These are phyloP conservation scores for Kwoniella europaea DNA, from an alignment of 768 basidiomycete species.

Conservation along the genomic window DNA sequence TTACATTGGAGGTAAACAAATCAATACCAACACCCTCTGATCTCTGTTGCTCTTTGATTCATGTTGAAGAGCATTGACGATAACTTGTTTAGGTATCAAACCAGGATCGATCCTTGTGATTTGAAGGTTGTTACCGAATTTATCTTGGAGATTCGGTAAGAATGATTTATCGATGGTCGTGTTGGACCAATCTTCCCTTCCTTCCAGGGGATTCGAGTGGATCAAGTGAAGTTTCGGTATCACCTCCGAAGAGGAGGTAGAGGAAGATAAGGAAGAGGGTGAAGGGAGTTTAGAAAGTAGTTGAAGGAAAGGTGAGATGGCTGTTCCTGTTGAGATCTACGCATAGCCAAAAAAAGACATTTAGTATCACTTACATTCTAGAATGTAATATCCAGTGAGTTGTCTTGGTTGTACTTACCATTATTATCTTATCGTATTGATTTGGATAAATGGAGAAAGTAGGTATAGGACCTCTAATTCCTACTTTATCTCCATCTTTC, in stretches of 20 bases:
- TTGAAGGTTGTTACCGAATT: conserved; percentile 20
- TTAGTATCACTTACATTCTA: not conserved
- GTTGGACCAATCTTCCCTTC: conserved; percentile 34
- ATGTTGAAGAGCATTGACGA: conserved; percentile 11
- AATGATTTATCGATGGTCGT: not conserved
- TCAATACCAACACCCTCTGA: conserved; percentile 35
- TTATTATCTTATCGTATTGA: conserved; percentile 49
- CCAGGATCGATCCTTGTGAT: conserved; percentile 28
- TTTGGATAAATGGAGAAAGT: conserved; percentile 43
- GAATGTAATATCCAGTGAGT: not conserved
- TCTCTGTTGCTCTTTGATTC: conserved; percentile 6
- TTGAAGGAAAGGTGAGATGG: conserved; percentile 55
- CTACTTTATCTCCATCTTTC: conserved; percentile 42
- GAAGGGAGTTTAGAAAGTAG: conserved; percentile 47
- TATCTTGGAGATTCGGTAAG: conserved; percentile 32
- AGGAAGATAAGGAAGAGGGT: conserved; percentile 8
- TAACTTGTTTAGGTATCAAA: conserved; percentile 3
- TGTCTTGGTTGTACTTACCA: conserved; percentile 36
- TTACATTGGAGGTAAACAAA: conserved; percentile 50
- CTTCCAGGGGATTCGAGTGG: conserved; percentile 35
- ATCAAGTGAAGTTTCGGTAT: conserved; percentile 38
- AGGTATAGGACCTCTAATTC: conserved; percentile 52
- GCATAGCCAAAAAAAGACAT: not conserved
- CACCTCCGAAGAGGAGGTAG: not conserved
- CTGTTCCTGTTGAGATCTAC: conserved; percentile 56